A percentile compares a stretch with the other conserved stretches of the same genome.
These are phyloP conservation scores for Telopea speciosissima DNA, from an alignment of 177 flowering plant genomes.

Conservation along the genomic window DNA sequence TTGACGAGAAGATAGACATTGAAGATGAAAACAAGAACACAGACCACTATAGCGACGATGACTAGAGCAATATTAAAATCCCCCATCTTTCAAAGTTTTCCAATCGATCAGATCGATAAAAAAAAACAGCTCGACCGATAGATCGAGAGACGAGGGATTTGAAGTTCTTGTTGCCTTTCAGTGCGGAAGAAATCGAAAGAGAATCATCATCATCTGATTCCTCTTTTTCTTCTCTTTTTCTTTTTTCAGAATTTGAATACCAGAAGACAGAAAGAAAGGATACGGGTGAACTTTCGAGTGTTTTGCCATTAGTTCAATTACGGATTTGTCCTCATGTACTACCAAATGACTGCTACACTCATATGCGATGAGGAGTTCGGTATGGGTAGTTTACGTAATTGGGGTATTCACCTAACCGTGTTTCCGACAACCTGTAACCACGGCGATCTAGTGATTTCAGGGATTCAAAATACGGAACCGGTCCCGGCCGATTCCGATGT, in stretches of 20 bases:
- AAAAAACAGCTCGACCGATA: neutral
- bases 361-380: neutral
- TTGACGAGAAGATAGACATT: conserved; percentile 73
- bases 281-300: neutral
- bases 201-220: neutral
- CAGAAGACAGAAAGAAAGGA: neutral
- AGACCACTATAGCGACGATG: conserved; percentile 61
- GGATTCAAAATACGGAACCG: too few species aligned
- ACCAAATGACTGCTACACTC: neutral
- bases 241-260: neutral
- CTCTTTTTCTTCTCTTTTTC: neutral
- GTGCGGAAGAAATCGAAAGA: neutral
- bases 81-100: conserved; percentile 41
- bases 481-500: too few species aligned
- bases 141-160: neutral
- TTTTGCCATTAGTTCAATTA: neutral
- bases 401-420: neutral
- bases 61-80: conserved; percentile 80
- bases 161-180: neutral
- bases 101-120: conserved; percentile 4
- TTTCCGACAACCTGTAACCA: neutral
- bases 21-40: conserved; percentile 57
- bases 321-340: neutral
- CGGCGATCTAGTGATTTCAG: neutral
- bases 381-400: neutral